These are phyloP conservation scores for Xylaria sp. DNA, from an alignment of 2,329 filamentous ascomycete genomes.

Conservation along the genomic window DNA sequence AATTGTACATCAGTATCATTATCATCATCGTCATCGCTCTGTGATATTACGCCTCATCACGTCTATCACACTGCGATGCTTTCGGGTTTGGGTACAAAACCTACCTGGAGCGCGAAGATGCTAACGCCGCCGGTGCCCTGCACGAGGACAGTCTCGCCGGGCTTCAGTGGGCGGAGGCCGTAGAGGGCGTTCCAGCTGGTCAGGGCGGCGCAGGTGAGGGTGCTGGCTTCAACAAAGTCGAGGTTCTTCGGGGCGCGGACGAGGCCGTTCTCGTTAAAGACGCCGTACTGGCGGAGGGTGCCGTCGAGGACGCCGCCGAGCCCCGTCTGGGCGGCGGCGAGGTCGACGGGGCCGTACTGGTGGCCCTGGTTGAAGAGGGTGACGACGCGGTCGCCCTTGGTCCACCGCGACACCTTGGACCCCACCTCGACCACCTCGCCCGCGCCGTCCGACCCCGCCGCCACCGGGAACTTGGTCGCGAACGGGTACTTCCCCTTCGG, in stretches of 20 bases:
- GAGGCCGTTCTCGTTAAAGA: conserved; percentile 69
- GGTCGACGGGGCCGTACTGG: conserved; percentile 47
- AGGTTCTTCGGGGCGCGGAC: conserved; percentile 63
- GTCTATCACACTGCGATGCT: too few relatives aligned
- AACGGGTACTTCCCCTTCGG: conserved; percentile 52
- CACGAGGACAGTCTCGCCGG: conserved; percentile 63
- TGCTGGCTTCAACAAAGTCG: conserved; percentile 55
- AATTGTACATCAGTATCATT: neutral
- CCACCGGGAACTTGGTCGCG: conserved; percentile 44
- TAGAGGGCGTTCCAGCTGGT: conserved; percentile 70
- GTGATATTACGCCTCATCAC: too few relatives aligned
- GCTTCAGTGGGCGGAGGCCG: conserved; percentile 55
- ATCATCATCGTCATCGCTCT: too few relatives aligned
- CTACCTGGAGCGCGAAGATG: conserved; percentile 62
- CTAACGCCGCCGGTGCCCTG: conserved; percentile 73
- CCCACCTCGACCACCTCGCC: conserved; percentile 57
- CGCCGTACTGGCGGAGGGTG: conserved; percentile 66
- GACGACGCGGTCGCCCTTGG: conserved; percentile 56
- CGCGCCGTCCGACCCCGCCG: conserved; percentile 57
- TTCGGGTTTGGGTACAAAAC: too few relatives aligned
- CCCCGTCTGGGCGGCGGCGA: conserved; percentile 49
- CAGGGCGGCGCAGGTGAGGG: conserved; percentile 62
- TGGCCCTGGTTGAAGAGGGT: conserved; percentile 66
- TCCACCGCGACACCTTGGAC: conserved; percentile 50
- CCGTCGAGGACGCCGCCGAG: conserved; percentile 72